Conservation (phyloP, 2,329 filamentous ascomycete species). For the Myriosclerotinia curreyana region DNA sequence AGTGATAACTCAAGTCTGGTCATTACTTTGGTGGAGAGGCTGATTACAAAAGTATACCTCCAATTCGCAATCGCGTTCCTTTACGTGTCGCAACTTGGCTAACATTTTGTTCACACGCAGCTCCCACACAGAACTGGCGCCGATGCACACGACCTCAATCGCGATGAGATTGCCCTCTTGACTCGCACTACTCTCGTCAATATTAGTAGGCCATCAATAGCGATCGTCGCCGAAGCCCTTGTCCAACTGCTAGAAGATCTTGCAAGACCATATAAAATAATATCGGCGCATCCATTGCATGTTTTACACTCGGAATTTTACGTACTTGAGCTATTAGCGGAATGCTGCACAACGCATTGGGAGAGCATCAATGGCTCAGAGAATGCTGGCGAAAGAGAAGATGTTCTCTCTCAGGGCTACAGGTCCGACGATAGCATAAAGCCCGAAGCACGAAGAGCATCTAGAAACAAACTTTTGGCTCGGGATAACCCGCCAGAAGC, state of each 20-base stretch:
- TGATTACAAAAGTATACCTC: conserved; percentile 55
- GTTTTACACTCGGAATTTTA: conserved; percentile 64
- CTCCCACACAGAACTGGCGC: conserved; percentile 62
- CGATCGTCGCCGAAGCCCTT: conserved; percentile 55
- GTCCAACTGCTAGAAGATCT: conserved; percentile 58
- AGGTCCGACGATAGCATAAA: conserved; percentile 27
- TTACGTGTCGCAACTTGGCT: conserved; percentile 24
- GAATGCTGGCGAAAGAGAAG: conserved; percentile 30
- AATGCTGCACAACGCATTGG: conserved; percentile 64
- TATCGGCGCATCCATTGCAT: conserved; percentile 55
- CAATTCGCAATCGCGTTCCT: conserved; percentile 17
- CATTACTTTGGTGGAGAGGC: conserved; percentile 59
- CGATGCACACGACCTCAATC: conserved; percentile 52
- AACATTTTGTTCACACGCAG: conserved; percentile 40
- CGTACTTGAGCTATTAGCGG: conserved; percentile 59
- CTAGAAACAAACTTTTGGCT: conserved; percentile 31
- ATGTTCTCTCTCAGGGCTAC: conserved; percentile 26
- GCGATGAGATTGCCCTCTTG: conserved; percentile 60
- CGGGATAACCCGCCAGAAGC: conserved; percentile 33
- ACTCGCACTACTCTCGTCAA: conserved; percentile 61
- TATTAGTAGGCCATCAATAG: conserved; percentile 54
- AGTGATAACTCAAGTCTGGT: conserved; percentile 59
- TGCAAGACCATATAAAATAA: conserved; percentile 50
- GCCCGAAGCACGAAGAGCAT: conserved; percentile 30
- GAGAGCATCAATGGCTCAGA: conserved; percentile 42